Evolutionary conservation across 257 asterid genomes (phyloP), one percentile per base, ranked within the genome.

Genomic region (Orobanche coerulescens): DNA sequence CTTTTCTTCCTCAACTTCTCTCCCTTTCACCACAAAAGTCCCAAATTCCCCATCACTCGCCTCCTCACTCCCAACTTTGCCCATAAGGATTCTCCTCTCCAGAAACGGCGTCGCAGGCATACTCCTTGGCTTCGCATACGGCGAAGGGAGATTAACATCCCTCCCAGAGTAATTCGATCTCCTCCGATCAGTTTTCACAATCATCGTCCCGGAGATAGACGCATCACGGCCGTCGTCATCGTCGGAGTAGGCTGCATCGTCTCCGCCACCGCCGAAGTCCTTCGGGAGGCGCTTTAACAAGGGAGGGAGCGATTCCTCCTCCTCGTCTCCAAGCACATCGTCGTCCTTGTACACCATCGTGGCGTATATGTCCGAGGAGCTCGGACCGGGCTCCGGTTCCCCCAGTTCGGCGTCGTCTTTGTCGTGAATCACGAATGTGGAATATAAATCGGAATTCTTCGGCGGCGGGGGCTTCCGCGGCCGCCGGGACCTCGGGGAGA

Each of bases 251-350:
- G 60, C 74, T 47, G 66, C 50, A 42, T 54, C 77, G 39, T 74
- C 82, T 5, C 80, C 85, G 24, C 83, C 90, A 8, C 81, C 81
- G 7, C 91, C 95, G 51, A 91, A 91, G 76, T 87, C 98, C 66
- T 91, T 91, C n/a, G 97, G 96, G 36, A 86, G 83, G 77, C 90
- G 85, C 61, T 86, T 86, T 60, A 88, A 75, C 10, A 92, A 51
- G 48, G 97, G 95, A 64, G 98, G 97, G 18, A 92, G 94, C 0
- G 87, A 82, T 23, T 82, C 94, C 23, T 86, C 95, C 66, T 86
- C 95, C 62, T 83, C 96, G 16, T 82, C 84, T 48, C 76, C 78
- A 20, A 30, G 76, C 54, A 8, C 82, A 39, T 69, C 81, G 63
- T 78, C 88, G 62, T 76, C 88, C 73, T 82, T 84, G 77, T 73